Evolutionary conservation across 306 rosid genomes (phyloP), one percentile per base, ranked within the genome.

Genomic region (Rosa persica): DNA sequence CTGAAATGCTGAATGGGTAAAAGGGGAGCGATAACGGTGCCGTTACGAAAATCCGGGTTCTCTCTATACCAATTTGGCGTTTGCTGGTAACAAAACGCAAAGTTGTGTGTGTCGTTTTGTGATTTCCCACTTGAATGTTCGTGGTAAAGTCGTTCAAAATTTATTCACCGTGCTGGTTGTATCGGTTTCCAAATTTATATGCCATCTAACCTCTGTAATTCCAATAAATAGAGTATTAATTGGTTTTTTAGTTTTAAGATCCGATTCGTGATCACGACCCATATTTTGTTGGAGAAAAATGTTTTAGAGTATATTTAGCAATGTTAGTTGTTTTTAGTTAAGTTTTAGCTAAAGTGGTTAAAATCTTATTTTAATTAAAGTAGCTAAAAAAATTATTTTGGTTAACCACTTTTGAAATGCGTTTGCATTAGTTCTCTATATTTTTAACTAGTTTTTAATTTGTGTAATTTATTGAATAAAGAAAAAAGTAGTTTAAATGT

Each of bases 11-110:
- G 68, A 74, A 39, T 8, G 60, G 60, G 69, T 75, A 57, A 55
- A 58, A 58, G 11, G 30, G 17, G 36, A 51, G 34, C 48, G 65
- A 39, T 4, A 52, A 75, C 83, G 81, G 81, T 36, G 78, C 78
- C 80, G 75, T 79, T 76, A 8, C 74, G 81, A 70, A 70, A 48
- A 79, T 47, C 19, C 15, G 79, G 81, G 60, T 52, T 52, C 22
- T 30, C 2, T 51, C 54, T 16, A 16, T 17, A 60, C 17, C 19
- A 12, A 11, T 12, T 60, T 22, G 25, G 61, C 61, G 5, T 57
- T n/a, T 57, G 23, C 16, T n/a, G 19, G 20, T 8, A 12, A 11
- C 30, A 49, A 38, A 3, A 39, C 51, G 67, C 77, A 54, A 9
- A 1, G 16, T 13, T 38, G 38, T 38, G 8, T 38, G 22, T 15